A percentile compares a stretch with the other conserved stretches of the same genome.
Evolutionary conservation across 345 rosid species (phyloP).

Genomic region (Populus simonii): DNA sequence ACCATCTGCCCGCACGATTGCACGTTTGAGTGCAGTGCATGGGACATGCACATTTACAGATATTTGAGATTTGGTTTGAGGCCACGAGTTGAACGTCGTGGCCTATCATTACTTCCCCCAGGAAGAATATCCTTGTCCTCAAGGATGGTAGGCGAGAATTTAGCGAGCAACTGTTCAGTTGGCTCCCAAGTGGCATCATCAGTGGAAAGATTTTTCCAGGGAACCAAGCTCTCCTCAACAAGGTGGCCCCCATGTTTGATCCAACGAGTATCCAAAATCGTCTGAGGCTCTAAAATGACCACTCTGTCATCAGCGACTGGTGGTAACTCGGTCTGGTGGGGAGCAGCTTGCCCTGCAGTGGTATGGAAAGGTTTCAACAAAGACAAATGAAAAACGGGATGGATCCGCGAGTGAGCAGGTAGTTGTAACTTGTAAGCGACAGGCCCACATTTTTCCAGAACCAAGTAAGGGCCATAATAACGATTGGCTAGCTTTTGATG

Average conservation of each 20-base stretch:
- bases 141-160: too few species aligned
- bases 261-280: not conserved
- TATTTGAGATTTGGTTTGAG: too few species aligned
- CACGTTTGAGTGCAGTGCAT: too few species aligned
- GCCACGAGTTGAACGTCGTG: too few species aligned
- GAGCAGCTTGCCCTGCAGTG: not conserved
- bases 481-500: too few species aligned
- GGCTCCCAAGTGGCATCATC: not conserved
- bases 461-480: too few species aligned
- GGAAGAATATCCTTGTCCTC: not conserved
- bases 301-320: not conserved
- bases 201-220: not conserved
- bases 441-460: too few species aligned
- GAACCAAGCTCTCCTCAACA: not conserved
- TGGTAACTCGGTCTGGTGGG: not conserved
- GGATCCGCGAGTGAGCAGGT: fast-evolving
- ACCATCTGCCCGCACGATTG: too few species aligned
- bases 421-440: too few species aligned
- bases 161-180: fast-evolving
- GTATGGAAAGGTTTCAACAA: too few species aligned
- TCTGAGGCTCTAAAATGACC: fast-evolving
- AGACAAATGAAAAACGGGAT: too few species aligned
- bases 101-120: not conserved
- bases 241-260: not conserved
- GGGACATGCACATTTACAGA: too few species aligned